Base-by-base conservation (phyloP, 805 yeast genomes). In the Metschnikowia gruessii region DNA sequence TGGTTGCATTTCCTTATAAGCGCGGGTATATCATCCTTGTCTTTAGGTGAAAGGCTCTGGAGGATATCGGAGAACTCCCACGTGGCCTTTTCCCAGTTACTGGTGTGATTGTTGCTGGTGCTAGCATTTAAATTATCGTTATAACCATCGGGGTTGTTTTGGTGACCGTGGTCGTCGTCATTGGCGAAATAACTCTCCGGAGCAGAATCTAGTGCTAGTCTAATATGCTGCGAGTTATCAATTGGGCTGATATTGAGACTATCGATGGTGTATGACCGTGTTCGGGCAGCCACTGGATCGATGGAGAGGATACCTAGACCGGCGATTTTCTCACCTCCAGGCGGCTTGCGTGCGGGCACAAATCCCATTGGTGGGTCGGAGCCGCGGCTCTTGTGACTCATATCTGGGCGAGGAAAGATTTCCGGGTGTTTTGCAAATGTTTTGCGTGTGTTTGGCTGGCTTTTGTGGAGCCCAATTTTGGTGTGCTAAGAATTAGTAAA, bases 21-120 rank as follows among this genome's bases (percentile, higher is more conserved):
- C 43, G 63, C 66, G 31, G 71, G 75, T 6, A 48, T 31, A 19
- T 81, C 75, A 17, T 77, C 76, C 40, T 66, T 72, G 33, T 79
- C 80, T 37, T 70, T 71, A 32, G 69, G 78, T 1, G 69, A 57
- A 29, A 86, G 57, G 12, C 77, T 66, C 41, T 82, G 82, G 26
- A 85, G 65, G 8, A 84, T 66, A 48, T 83, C 89, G 18, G 84
- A 80, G 18, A 85, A 65, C 2, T 74, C 65, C 85, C 86, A 84
- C 0, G 90, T 76, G 6, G 72, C 59, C 32, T 46, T 44, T 37
- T 54, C 56, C 48, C 42, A 43, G 31, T 53, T 44, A 16, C 17
- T 22, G 2, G 38, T 9, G 17, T 13, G 33, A n/a, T 13, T n/a
- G 15, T 15, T 33, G 36, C 21, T 4, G 22, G 21, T 5, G 10